A percentile compares a stretch with the other conserved stretches of the same genome.
Conservation (phyloP, 495 filamentous ascomycete genomes). For the Aspergillus haitiensis region DNA sequence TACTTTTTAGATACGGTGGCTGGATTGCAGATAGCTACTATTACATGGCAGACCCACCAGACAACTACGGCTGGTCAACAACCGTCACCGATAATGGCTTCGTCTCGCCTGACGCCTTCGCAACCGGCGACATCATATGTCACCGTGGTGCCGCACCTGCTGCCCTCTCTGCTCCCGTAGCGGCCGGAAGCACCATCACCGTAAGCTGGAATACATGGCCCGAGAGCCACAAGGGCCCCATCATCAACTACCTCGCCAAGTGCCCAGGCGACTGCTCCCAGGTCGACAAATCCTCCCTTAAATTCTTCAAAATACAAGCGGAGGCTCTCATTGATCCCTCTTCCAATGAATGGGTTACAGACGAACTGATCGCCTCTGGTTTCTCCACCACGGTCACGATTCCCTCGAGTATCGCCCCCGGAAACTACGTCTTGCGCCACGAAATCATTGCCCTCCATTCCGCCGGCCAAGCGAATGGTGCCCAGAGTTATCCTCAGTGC, state of each 20-base stretch:
- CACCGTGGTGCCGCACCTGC: constrained; percentile 42
- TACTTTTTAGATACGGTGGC: constrained; percentile 27
- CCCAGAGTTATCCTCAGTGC: constrained; percentile 69
- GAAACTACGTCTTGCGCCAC: constrained; percentile 67
- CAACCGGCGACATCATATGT: constrained; percentile 51
- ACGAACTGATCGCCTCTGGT: constrained; percentile 58
- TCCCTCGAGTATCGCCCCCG: constrained; percentile 54
- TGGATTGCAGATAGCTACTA: constrained; percentile 39
- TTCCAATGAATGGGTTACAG: constrained; percentile 56
- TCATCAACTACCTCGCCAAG: constrained; percentile 64
- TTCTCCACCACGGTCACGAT: constrained; percentile 60
- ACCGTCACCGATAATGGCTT: constrained; percentile 52
- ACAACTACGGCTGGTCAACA: constrained; percentile 47
- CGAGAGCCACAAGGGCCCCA: constrained; percentile 30
- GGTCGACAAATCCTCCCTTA: constrained; percentile 53
- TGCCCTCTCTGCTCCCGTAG: constrained; percentile 38
- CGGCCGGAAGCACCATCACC: constrained; percentile 42
- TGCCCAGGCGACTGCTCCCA: constrained; percentile 60
- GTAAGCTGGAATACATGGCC: constrained; percentile 42
- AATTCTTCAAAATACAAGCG: constrained; percentile 65
- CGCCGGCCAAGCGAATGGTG: constrained; percentile 48
- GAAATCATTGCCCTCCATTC: constrained; percentile 68
- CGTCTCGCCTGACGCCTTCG: constrained; percentile 42
- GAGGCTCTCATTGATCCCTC: constrained; percentile 48
- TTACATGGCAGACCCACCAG: constrained; percentile 36